Base-by-base conservation (phyloP, 768 basidiomycete species). In the Lactifluus echinatus region DNA sequence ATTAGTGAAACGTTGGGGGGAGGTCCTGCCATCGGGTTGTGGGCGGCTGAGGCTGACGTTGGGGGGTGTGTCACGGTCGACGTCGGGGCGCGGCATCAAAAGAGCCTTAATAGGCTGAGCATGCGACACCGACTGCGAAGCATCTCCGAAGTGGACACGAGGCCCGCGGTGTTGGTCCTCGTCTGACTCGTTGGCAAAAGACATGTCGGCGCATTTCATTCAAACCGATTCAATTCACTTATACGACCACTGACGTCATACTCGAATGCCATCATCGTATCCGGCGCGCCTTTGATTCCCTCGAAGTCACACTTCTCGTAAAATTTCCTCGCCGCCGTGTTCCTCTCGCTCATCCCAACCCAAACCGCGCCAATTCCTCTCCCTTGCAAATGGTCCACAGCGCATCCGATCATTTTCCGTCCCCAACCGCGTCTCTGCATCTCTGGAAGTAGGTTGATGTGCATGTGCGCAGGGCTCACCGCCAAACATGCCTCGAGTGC, bases 361-460 rank as follows among this genome's bases (percentile, higher is more conserved):
- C 86, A 89, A 29, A 90, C 68, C 1, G 78, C 76, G 11, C 72
- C 69, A 15, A 81, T 63, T 34, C 76, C 69, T 42, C 70, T 34
- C 47, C 66, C 76, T 47, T 78, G 72, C 65, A 90, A 67, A 71
- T 80, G 73, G 44, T 73, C 71, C 24, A 86, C 75, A 3, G 79
- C 84, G 33, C 64, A 70, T 44, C 69, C 73, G 34, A 89, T 80
- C 62, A 90, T 67, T 66, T 70, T 80, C 66, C 75, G 76, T n/a
- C 87, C 88, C 81, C 82, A 87, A 23, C 87, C 87, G 59, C 77
- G 77, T 53, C 79, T 72, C 67, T 87, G 87, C 66, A 86, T 80
- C 42, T 74, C 74, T 24, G 82, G 76, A 64, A 89, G 66, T 54
- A 90, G 80, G 62, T 91, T 73, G 65, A 90, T 83, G 67, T 91